Percentiles rank a stretch among this genome's conserved stretches.
These are phyloP conservation scores for Ustilago sp. DNA, from an alignment of 1,284 basidiomycete genomes.

Conservation along the genomic window DNA sequence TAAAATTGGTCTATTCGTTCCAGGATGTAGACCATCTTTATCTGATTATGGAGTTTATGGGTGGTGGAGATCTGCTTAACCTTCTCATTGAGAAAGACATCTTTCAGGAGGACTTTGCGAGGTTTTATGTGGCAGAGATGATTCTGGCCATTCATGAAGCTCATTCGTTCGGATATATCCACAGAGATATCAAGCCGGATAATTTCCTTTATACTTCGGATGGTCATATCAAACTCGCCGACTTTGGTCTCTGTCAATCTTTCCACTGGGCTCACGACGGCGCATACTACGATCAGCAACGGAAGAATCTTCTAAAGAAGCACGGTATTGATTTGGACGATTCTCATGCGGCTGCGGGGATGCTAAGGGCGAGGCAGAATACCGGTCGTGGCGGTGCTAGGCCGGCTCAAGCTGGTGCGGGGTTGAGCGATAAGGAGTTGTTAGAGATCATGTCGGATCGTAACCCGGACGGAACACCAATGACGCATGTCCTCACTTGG, in stretches of 20 bases:
- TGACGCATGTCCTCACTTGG: constrained; percentile 77
- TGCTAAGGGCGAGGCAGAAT: constrained; percentile 33
- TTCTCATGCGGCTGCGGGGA: constrained; percentile 72
- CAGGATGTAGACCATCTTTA: constrained; percentile 82
- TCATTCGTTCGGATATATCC: constrained; percentile 94
- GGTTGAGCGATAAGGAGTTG: constrained; percentile 55
- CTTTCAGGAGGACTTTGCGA: constrained; percentile 91
- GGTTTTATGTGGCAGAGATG: constrained; percentile 98
- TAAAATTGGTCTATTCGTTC: constrained; percentile 84
- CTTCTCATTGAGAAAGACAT: constrained; percentile 92
- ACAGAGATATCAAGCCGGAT: constrained; percentile 95
- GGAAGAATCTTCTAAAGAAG: constrained; percentile 86
- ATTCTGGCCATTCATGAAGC: constrained; percentile 93
- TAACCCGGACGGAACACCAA: constrained; percentile 63
- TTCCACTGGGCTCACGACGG: constrained; percentile 69
- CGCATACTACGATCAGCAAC: constrained; percentile 88
- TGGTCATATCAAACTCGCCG: constrained; percentile 93
- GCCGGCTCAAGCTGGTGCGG: constrained; percentile 31
- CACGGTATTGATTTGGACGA: constrained; percentile 93
- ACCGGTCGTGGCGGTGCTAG: constrained; percentile 29
- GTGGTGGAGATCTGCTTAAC: constrained; percentile 93
- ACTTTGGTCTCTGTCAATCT: constrained; percentile 82
- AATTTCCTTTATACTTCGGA: constrained; percentile 94
- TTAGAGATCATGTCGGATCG: constrained; percentile 63
- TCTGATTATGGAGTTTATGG: constrained; percentile 89